Conservation (phyloP, 1,284 basidiomycete species). For the Trichosporon sp. region DNA sequence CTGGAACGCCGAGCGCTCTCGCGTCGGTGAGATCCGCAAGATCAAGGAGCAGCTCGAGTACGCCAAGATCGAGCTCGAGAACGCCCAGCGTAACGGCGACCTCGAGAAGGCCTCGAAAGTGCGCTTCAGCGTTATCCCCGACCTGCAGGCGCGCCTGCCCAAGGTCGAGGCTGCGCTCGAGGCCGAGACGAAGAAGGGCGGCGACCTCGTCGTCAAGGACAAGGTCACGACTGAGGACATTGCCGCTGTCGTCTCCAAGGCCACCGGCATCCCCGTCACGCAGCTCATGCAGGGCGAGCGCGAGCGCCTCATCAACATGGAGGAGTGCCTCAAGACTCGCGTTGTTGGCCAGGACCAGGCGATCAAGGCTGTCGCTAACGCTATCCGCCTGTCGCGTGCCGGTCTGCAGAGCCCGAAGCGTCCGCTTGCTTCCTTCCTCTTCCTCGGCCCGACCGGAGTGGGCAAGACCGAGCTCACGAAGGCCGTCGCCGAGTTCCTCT, state of each 20-base stretch:
- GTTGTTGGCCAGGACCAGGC: conserved; percentile 88
- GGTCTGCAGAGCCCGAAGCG: conserved; percentile 79
- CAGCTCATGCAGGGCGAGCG: conserved; percentile 82
- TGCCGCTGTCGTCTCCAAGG: conserved; percentile 76
- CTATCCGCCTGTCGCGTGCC: conserved; percentile 82
- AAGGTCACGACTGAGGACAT: conserved; percentile 84
- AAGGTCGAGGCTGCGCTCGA: conserved; percentile 55
- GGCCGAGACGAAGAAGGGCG: conserved; percentile 50
- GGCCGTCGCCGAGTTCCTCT: conserved; percentile 75
- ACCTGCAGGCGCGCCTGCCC: conserved; percentile 69
- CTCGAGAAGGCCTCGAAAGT: conserved; percentile 75
- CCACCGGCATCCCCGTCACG: conserved; percentile 86
- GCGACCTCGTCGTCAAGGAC: conserved; percentile 66
- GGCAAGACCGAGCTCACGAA: conserved; percentile 82
- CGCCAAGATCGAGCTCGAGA: conserved; percentile 77
- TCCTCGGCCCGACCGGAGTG: conserved; percentile 72
- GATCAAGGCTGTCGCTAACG: conserved; percentile 71
- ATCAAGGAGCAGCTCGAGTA: conserved; percentile 72
- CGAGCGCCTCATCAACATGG: conserved; percentile 89
- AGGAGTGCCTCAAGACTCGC: conserved; percentile 64
- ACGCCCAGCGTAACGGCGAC: conserved; percentile 76
- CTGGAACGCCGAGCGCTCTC: conserved; percentile 72
- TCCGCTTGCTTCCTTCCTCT: conserved; percentile 85
- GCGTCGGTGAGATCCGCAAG: conserved; percentile 70
- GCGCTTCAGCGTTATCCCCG: conserved; percentile 77